A percentile compares a stretch with the other conserved stretches of the same genome.
These are phyloP conservation scores for Russula earlei DNA, from an alignment of 768 basidiomycete genomes.

Conservation along the genomic window DNA sequence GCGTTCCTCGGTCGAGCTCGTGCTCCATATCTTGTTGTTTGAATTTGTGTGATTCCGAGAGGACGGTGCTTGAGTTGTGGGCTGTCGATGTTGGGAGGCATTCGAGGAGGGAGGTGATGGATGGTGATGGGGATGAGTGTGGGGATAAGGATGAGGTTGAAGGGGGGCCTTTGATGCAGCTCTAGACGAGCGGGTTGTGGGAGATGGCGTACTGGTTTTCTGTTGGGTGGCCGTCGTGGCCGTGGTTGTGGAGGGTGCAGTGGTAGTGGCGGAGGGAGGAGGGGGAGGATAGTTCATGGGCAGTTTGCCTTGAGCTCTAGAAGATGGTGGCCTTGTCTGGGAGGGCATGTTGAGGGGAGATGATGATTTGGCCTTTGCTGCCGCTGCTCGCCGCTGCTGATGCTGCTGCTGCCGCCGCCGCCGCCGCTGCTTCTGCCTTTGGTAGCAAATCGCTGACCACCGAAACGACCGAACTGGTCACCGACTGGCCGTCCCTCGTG, in stretches of 20 bases:
- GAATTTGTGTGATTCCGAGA: conserved; percentile 15
- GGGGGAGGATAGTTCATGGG: conserved; percentile 65
- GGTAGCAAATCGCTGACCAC: conserved; percentile 11
- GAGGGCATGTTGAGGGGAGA: conserved; percentile 21
- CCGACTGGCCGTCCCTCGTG: conserved; percentile 13
- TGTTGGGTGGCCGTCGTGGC: background rate
- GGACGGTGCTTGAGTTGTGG: conserved; percentile 21
- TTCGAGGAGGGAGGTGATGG: conserved; percentile 42
- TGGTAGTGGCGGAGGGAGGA: conserved; percentile 28
- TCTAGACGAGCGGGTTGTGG: conserved; percentile 28
- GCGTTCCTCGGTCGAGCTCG: conserved; percentile 83
- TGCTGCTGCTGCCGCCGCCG: conserved; percentile 3
- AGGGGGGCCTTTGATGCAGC: conserved; percentile 48
- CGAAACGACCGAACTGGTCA: conserved; percentile 10
- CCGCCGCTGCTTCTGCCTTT: conserved; percentile 21
- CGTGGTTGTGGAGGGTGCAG: conserved; percentile 22
- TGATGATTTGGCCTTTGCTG: background rate
- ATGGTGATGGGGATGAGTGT: conserved; percentile 46
- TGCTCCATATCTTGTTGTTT: conserved; percentile 89
- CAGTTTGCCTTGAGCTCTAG: conserved; percentile 82
- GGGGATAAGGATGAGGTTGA: conserved; percentile 39
- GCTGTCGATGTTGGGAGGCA: conserved; percentile 30
- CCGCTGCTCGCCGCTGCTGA: background rate
- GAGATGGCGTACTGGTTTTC: conserved; percentile 24
- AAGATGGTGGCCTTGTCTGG: conserved; percentile 34